Percentiles rank a stretch among this genome's conserved stretches.
These are phyloP conservation scores for Trichoderma asperellum DNA, from an alignment of 2,329 filamentous ascomycete species.

Conservation along the genomic window DNA sequence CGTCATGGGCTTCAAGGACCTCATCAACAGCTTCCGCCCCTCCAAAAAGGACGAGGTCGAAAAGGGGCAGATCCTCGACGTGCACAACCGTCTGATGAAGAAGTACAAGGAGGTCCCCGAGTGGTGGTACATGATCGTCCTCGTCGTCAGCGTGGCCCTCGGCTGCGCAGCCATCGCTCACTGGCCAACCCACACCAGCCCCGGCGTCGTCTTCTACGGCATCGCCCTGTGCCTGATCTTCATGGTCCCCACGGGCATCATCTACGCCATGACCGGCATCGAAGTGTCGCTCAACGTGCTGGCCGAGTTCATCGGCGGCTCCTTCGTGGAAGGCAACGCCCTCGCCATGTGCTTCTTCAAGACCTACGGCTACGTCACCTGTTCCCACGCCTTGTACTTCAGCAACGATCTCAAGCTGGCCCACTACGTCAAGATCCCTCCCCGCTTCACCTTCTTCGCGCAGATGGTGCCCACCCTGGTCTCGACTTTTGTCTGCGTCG, in stretches of 20 bases:
- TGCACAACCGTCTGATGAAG: conserved; percentile 47
- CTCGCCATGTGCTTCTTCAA: conserved; percentile 37
- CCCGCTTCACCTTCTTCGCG: conserved; percentile 51
- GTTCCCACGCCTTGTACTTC: conserved; percentile 49
- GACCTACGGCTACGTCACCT: conserved; percentile 45
- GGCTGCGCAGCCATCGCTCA: conserved; percentile 39
- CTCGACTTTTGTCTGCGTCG: conserved; percentile 38
- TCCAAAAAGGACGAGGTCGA: conserved; percentile 16
- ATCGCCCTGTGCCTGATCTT: conserved; percentile 47
- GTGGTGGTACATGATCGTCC: conserved; percentile 52
- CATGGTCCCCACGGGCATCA: conserved; percentile 48
- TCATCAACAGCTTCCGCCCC: conserved; percentile 27
- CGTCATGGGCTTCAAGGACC: conserved; percentile 21
- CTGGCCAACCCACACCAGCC: conserved; percentile 49
- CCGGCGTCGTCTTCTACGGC: conserved; percentile 48
- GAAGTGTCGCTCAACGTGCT: conserved; percentile 48
- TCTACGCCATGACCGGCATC: conserved; percentile 51
- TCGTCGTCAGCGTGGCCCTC: conserved; percentile 38
- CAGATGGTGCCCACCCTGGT: conserved; percentile 52
- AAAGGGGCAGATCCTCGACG: conserved; percentile 36
- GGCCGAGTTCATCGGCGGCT: conserved; percentile 47
- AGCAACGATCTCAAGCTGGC: conserved; percentile 55
- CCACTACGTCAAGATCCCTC: conserved; percentile 56
- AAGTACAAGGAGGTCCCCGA: conserved; percentile 50
- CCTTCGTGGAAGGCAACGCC: conserved; percentile 34